Percentiles rank a stretch among this genome's conserved stretches.
Evolutionary conservation across 805 yeast species (phyloP).

Genomic region (Yarrowia keelungensis): DNA sequence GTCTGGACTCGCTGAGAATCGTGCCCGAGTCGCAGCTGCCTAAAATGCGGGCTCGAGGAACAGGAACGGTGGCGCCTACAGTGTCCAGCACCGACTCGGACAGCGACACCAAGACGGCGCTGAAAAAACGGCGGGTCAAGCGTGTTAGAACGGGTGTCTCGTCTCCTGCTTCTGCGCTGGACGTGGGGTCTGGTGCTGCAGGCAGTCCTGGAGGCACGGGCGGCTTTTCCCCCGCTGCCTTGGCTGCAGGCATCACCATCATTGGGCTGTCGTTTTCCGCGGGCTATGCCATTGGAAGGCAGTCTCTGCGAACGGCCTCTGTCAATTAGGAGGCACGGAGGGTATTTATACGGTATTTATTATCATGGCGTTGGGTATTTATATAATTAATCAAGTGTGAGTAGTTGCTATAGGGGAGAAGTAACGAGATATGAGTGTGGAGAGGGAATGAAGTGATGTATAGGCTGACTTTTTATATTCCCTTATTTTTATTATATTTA

Average conservation of each 20-base stretch:
- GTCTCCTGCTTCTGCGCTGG: neutral
- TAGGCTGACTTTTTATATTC: no score
- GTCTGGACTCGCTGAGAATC: conserved; percentile 27
- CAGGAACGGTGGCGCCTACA: conserved; percentile 1
- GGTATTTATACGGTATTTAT: conserved; percentile 4
- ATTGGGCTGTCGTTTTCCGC: conserved; percentile 44
- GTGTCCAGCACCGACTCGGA: conserved; percentile 28
- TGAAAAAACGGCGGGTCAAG: conserved; percentile 15
- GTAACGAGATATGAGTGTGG: no score
- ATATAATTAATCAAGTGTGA: conserved; percentile 5
- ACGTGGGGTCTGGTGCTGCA: neutral
- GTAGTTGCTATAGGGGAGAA: neutral
- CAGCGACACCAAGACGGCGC: conserved; percentile 5
- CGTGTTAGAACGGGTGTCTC: conserved; percentile 10
- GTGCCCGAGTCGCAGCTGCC: conserved; percentile 35
- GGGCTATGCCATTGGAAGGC: conserved; percentile 43
- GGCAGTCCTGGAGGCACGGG: conserved; percentile 21
- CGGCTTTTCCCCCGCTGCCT: conserved; percentile 34
- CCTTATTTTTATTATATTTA: no score
- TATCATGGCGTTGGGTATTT: conserved; percentile 29
- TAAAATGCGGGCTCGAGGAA: conserved; percentile 17
- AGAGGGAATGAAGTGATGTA: no score
- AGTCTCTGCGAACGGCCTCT: conserved; percentile 25
- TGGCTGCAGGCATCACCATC: conserved; percentile 41
- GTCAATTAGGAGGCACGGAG: neutral